Evolutionary conservation across 805 yeast species (phyloP).

Genomic region (Ogataea degrootiae): DNA sequence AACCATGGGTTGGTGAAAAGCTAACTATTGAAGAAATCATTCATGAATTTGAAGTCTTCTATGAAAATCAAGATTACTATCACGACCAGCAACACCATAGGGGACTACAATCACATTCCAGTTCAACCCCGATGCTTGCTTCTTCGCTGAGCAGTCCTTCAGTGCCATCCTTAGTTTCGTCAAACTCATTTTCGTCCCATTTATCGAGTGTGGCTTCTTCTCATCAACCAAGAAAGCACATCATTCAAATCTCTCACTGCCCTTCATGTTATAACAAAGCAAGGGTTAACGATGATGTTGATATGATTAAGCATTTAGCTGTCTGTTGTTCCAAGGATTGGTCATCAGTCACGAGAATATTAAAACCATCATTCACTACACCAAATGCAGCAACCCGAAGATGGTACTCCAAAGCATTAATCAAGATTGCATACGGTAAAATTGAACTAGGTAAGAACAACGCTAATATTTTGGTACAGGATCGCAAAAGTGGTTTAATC

Average conservation of each 20-base stretch:
- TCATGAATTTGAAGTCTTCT: constrained; percentile 41
- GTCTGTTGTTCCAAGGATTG: constrained; percentile 78
- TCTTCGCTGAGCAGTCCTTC: too few species aligned
- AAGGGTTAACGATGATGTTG: constrained; percentile 52
- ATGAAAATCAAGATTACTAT: constrained; percentile 15
- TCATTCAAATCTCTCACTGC: constrained; percentile 64
- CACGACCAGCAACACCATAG: background rate
- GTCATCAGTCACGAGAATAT: constrained; percentile 59
- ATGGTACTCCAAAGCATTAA: constrained; percentile 81
- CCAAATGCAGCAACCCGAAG: constrained; percentile 77
- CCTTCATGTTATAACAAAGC: constrained; percentile 72
- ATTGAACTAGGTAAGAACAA: constrained; percentile 83
- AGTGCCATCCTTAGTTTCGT: too few species aligned
- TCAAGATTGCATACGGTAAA: constrained; percentile 84
- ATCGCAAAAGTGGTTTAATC: constrained; percentile 82
- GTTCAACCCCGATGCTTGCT: background rate
- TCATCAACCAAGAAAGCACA: constrained; percentile 22
- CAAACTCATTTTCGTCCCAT: too few species aligned
- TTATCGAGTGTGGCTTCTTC: background rate
- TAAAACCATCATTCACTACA: constrained; percentile 69
- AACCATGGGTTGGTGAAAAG: constrained; percentile 51
- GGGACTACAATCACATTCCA: background rate
- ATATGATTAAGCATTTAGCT: constrained; percentile 82
- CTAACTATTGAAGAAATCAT: constrained; percentile 42
- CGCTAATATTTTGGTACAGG: constrained; percentile 93